Evolutionary conservation across 768 basidiomycete species (phyloP).

Genomic region (Hebeloma cylindrosporum): DNA sequence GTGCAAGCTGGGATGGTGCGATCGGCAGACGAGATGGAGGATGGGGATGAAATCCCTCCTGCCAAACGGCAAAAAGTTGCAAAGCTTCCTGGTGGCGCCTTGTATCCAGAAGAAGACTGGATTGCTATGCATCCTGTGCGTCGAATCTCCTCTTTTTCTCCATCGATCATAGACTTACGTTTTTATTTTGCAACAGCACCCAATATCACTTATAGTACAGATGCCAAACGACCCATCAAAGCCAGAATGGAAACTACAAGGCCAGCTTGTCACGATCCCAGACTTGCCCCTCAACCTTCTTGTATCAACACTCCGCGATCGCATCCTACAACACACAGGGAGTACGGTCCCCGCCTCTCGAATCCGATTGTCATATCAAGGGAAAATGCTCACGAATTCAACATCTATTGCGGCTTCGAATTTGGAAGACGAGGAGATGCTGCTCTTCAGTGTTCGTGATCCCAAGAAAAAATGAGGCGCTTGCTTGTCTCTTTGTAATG

Average conservation of each 20-base stretch:
- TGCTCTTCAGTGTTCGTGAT: constrained; percentile 77
- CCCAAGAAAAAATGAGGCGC: constrained; percentile 72
- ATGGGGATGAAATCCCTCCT: constrained; percentile 66
- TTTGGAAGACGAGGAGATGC: constrained; percentile 85
- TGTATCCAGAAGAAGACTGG: constrained; percentile 91
- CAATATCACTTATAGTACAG: constrained; percentile 83
- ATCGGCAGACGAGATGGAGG: constrained; percentile 81
- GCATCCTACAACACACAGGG: constrained; percentile 76
- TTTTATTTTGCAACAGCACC: constrained; percentile 50
- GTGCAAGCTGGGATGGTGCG: constrained; percentile 73
- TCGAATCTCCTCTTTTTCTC: constrained; percentile 10
- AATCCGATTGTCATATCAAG: constrained; percentile 75
- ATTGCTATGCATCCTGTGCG: constrained; percentile 82
- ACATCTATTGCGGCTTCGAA: constrained; percentile 86
- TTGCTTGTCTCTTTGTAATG: constrained; percentile 4
- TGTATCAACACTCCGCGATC: constrained; percentile 88
- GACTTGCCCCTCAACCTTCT: constrained; percentile 84
- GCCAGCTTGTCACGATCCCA: constrained; percentile 69
- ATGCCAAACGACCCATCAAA: constrained; percentile 80
- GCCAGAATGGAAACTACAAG: constrained; percentile 93
- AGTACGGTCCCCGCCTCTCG: constrained; percentile 78
- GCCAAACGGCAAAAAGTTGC: constrained; percentile 88
- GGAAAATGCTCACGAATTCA: constrained; percentile 86
- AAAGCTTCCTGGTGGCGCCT: constrained; percentile 79
- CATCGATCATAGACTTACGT: neutral